Evolutionary conservation across 2,329 filamentous ascomycete species (phyloP).

Genomic region (Ascocoryne sarcoides): DNA sequence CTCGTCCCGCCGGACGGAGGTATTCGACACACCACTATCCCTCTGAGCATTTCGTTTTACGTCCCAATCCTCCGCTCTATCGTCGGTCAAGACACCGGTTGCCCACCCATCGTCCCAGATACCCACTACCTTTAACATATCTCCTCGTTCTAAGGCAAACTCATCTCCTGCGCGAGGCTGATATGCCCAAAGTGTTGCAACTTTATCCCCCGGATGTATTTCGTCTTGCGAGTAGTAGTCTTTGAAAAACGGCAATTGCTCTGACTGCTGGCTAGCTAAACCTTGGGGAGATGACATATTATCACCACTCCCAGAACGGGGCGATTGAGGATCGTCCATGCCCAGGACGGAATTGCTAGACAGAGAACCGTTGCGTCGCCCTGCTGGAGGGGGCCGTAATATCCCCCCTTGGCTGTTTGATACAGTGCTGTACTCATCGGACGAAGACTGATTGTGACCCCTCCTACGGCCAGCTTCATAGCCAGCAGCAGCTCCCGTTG

Average conservation of each 20-base stretch:
- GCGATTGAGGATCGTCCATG: constrained; percentile 62
- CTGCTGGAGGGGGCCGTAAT: constrained; percentile 48
- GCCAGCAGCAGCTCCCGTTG: constrained; percentile 38
- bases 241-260: constrained; percentile 93
- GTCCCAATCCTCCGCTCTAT: constrained; percentile 85
- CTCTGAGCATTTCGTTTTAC: constrained; percentile 66
- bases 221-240: constrained; percentile 98
- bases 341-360: constrained; percentile 75
- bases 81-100: constrained; percentile 75
- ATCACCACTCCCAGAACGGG: constrained; percentile 54
- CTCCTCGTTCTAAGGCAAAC: constrained; percentile 84
- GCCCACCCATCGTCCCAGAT: constrained; percentile 99
- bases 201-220: constrained; percentile 82
- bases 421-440: constrained; percentile 67
- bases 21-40: constrained; percentile 88
- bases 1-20: constrained; percentile 51
- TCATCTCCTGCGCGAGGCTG: constrained; percentile 90
- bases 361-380: constrained; percentile 75
- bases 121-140: constrained; percentile 96
- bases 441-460: constrained; percentile 53
- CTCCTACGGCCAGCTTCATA: constrained; percentile 37
- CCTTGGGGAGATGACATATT: constrained; percentile 80
- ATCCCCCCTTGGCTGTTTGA: constrained; percentile 51
- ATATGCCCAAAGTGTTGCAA: constrained; percentile 92
- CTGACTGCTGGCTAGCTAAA: constrained; percentile 80